phyloP scores from a whole-genome alignment of 208 protist genomes.

The Leishmania martiniquensis region DNA sequence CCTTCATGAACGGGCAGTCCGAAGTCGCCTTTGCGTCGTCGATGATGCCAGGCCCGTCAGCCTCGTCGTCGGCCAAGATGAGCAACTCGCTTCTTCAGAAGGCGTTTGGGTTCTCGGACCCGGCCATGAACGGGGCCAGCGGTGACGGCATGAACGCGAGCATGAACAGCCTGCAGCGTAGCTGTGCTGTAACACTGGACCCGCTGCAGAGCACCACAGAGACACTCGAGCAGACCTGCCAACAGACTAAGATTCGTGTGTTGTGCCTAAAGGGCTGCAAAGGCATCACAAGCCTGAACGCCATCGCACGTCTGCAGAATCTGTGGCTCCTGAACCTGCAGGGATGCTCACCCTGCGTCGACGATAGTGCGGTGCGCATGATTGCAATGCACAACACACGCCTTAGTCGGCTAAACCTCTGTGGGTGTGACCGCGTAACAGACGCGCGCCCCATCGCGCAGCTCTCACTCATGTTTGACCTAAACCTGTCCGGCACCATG shows the following conservation, averaged over 20 bases:
- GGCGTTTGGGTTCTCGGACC: conserved; percentile 27
- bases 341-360: conserved; percentile 58
- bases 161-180: conserved; percentile 40
- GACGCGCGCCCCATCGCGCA: conserved; percentile 53
- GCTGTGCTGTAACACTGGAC: conserved; percentile 51
- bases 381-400: conserved; percentile 58
- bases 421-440: conserved; percentile 64
- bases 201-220: conserved; percentile 55
- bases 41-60: conserved; percentile 17
- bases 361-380: conserved; percentile 57
- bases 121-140: conserved; percentile 20
- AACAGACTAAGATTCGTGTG: conserved; percentile 60
- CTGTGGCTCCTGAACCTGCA: conserved; percentile 77
- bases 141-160: conserved; percentile 46
- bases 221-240: conserved; percentile 57
- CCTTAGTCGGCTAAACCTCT: conserved; percentile 76
- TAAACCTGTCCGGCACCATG: conserved; percentile 64
- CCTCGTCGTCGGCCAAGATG: conserved; percentile 29
- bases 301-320: conserved; percentile 51
- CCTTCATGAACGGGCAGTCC: conserved; percentile 18
- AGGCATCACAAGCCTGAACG: conserved; percentile 57
- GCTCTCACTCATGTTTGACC: conserved; percentile 65
- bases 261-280: conserved; percentile 65
- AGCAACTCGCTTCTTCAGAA: conserved; percentile 34
- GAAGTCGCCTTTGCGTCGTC: conserved; percentile 20